Evolutionary conservation across 352 stramenopile genomes (phyloP).

Genomic region (Blastocystis sp.): DNA sequence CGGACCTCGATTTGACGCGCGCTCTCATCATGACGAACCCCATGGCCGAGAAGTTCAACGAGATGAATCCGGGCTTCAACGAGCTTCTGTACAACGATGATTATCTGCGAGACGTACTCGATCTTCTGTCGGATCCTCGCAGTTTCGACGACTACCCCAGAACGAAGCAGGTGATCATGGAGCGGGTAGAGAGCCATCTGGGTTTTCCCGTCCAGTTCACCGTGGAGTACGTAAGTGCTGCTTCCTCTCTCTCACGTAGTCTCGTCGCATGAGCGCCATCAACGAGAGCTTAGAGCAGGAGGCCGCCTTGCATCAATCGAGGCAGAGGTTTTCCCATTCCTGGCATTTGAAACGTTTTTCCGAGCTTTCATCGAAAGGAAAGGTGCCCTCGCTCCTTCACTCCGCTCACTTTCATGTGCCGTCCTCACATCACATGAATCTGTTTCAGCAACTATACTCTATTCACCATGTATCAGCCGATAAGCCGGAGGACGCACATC

Average conservation of each 20-base stretch:
- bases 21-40: constrained; percentile 18
- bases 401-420: too few species aligned
- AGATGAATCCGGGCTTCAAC: constrained; percentile 46
- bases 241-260: background rate
- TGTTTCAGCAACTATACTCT: too few species aligned
- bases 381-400: background rate
- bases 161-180: constrained; percentile 26
- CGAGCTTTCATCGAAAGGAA: background rate
- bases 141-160: constrained; percentile 37
- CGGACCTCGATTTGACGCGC: constrained; percentile 28
- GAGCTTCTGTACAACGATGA: background rate
- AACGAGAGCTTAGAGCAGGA: background rate
- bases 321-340: background rate
- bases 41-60: constrained; percentile 3
- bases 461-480: too few species aligned
- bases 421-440: background rate
- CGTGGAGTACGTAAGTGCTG: constrained; percentile 11
- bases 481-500: background rate
- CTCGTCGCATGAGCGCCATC: background rate
- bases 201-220: constrained; percentile 4
- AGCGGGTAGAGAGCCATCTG: constrained; percentile 12
- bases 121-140: constrained; percentile 3
- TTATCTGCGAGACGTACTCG: constrained; percentile 21
- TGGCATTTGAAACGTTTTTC: background rate
- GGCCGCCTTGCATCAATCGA: background rate